These are phyloP conservation scores for Sicyos baderoa DNA, from an alignment of 306 rosid species.

Conservation along the genomic window DNA sequence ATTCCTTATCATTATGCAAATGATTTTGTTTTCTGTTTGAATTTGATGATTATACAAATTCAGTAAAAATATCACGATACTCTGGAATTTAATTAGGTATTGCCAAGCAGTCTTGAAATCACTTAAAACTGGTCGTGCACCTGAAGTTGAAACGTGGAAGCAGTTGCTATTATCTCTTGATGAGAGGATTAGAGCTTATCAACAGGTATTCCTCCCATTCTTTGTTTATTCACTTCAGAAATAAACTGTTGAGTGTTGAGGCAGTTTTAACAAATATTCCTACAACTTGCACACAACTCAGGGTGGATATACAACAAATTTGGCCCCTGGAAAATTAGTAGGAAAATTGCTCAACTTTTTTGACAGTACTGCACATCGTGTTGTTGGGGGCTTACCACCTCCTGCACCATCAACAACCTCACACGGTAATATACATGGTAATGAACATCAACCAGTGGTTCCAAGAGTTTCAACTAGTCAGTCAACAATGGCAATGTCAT, in stretches of 20 bases:
- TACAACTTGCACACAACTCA: conserved; percentile 28
- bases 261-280: background rate
- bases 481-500: conserved; percentile 80
- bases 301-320: conserved; percentile 81
- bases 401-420: conserved; percentile 51
- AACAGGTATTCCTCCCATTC: conserved; percentile 48
- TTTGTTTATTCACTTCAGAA: background rate
- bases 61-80: conserved; percentile 15
- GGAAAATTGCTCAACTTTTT: conserved; percentile 76
- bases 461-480: conserved; percentile 64
- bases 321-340: conserved; percentile 67
- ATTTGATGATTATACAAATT: conserved; percentile 11
- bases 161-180: conserved; percentile 69
- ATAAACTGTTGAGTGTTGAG: background rate
- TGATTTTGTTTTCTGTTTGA: background rate
- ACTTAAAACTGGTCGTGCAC: conserved; percentile 75
- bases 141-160: conserved; percentile 84
- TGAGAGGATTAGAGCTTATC: conserved; percentile 81
- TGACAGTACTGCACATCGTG: conserved; percentile 88
- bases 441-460: conserved; percentile 41
- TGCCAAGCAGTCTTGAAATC: conserved; percentile 78
- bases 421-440: conserved; percentile 41
- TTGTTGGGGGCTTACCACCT: conserved; percentile 87
- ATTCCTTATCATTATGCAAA: background rate
- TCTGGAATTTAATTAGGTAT: conserved; percentile 40